These are phyloP conservation scores for Rhododendron henanense DNA, from an alignment of 148 eudicot species.

Conservation along the genomic window DNA sequence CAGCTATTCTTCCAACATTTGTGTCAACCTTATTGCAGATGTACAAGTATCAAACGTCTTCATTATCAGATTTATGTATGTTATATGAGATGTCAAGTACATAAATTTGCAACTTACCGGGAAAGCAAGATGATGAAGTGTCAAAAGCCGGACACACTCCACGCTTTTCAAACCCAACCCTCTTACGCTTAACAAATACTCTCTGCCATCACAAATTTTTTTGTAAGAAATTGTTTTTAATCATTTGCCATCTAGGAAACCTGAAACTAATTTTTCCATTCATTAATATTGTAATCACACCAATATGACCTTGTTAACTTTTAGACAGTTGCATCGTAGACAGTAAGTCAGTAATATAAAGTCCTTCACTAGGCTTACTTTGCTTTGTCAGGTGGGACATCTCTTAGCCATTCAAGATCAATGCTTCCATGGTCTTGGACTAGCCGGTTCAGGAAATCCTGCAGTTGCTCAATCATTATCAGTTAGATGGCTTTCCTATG, in stretches of 20 bases:
- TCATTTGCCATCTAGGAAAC: background rate
- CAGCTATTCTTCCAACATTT: slow-evolving; percentile 97
- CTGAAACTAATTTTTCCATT: background rate
- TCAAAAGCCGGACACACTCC: slow-evolving; percentile 93
- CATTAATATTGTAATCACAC: background rate
- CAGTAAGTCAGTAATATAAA: background rate
- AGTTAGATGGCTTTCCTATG: slow-evolving; percentile 22
- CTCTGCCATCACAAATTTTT: slow-evolving; percentile 43
- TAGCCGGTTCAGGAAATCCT: slow-evolving; percentile 80
- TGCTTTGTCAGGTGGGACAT: slow-evolving; percentile 95
- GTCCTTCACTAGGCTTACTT: slow-evolving; percentile 48
- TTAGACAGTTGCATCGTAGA: background rate
- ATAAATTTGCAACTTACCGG: slow-evolving; percentile 57
- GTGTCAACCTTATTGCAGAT: slow-evolving; percentile 70
- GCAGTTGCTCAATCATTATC: slow-evolving; percentile 30
- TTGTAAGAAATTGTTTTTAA: background rate
- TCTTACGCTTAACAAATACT: slow-evolving; percentile 79
- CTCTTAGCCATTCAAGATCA: slow-evolving; percentile 95
- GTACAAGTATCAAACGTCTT: slow-evolving; percentile 7
- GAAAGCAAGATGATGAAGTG: slow-evolving; percentile 97
- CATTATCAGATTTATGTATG: background rate
- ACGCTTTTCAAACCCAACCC: slow-evolving; percentile 98
- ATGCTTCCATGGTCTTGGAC: slow-evolving; percentile 85
- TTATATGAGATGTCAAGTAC: background rate
- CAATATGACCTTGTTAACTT: background rate